Evolutionary conservation across 352 stramenopile genomes (phyloP).

Genomic region (Phytopythium cucurbitacearum): DNA sequence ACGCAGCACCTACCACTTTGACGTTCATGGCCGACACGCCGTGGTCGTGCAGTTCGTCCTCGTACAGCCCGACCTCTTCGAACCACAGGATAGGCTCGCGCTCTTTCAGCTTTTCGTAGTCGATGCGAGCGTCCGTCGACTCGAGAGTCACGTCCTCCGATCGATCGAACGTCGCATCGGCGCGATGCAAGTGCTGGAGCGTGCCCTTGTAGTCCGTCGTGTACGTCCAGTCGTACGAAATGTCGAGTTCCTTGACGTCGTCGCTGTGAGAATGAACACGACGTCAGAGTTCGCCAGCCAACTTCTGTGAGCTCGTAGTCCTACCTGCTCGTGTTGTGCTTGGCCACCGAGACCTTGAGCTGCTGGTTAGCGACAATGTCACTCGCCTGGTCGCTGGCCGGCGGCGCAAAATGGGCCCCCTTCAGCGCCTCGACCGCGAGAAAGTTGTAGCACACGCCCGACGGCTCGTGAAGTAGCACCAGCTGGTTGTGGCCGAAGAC

Average conservation of each 20-base stretch:
- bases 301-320: conserved; percentile 2
- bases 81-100: conserved; percentile 83
- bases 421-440: conserved; percentile 72
- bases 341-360: conserved; percentile 76
- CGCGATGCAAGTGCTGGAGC: conserved; percentile 38
- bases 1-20: conserved; percentile 59
- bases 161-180: conserved; percentile 12
- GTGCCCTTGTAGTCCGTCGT: conserved; percentile 82
- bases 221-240: conserved; percentile 85
- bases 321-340: conserved; percentile 75
- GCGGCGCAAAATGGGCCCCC: conserved; percentile 53
- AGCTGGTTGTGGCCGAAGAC: conserved; percentile 84
- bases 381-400: conserved; percentile 30
- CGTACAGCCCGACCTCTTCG: conserved; percentile 73
- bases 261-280: conserved; percentile 26
- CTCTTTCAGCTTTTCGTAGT: conserved; percentile 78
- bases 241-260: conserved; percentile 79
- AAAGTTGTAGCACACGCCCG: conserved; percentile 74
- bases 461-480: conserved; percentile 63
- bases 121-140: conserved; percentile 52
- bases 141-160: conserved; percentile 32
- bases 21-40: conserved; percentile 74
- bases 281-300: not conserved
- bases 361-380: conserved; percentile 66
- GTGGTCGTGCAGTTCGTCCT: conserved; percentile 84